phyloP scores from a whole-genome alignment of 176 grass and related monocot species.

The Tuctoria greenei region DNA sequence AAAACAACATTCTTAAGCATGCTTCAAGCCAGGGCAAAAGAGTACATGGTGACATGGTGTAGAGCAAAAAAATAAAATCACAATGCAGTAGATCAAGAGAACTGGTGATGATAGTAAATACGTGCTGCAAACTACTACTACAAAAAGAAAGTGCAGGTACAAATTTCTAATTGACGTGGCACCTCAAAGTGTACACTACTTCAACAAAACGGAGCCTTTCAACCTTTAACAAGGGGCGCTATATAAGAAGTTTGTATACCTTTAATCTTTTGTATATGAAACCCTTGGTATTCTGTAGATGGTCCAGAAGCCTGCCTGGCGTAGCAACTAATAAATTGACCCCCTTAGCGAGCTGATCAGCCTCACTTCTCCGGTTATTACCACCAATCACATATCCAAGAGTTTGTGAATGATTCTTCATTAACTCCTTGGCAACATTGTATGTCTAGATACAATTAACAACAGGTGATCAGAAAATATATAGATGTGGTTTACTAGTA shows the following conservation, averaged over 20 bases:
- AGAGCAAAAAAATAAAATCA: too few relatives aligned
- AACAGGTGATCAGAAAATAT: background rate
- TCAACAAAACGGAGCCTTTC: too few relatives aligned
- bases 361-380: slow-evolving; percentile 62
- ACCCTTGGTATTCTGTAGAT: slow-evolving; percentile 79
- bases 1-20: too few relatives aligned
- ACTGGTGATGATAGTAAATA: too few relatives aligned
- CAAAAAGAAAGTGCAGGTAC: too few relatives aligned
- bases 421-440: slow-evolving; percentile 84
- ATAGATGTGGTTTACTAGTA: background rate
- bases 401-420: slow-evolving; percentile 86
- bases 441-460: slow-evolving; percentile 55
- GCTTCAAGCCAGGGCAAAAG: too few relatives aligned
- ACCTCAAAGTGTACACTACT: too few relatives aligned
- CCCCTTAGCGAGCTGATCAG: slow-evolving; percentile 76
- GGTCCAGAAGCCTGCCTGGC: slow-evolving; percentile 91
- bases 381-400: slow-evolving; percentile 85
- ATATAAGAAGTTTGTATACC: slow-evolving; percentile 38
- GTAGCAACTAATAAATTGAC: slow-evolving; percentile 91
- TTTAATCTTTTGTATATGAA: slow-evolving; percentile 82
- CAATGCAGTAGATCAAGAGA: too few relatives aligned
- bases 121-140: too few relatives aligned
- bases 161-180: too few relatives aligned
- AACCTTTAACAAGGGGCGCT: too few relatives aligned
- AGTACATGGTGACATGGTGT: too few relatives aligned